These are phyloP conservation scores for Raphidocelis subcapitata DNA, from an alignment of 139 green algal genomes.

Conservation along the genomic window DNA sequence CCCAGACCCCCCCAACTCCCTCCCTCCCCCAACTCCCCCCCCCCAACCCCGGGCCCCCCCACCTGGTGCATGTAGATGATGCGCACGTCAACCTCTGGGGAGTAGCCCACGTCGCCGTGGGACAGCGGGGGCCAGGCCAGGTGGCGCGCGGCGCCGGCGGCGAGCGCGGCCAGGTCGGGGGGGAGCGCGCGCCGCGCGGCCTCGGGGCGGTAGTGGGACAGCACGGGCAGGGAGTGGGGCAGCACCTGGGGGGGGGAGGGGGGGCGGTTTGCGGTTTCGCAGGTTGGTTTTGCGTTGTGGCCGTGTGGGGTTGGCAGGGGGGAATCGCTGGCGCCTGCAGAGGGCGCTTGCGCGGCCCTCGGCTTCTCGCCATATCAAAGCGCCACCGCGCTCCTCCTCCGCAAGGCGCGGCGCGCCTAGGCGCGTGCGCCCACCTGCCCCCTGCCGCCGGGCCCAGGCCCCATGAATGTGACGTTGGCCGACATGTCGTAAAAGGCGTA, in stretches of 20 bases:
- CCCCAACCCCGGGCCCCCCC: neutral
- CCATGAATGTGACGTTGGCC: constrained; percentile 30
- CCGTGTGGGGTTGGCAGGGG: too few relatives aligned
- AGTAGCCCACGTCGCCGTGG: constrained; percentile 5
- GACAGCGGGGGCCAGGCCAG: constrained; percentile 38
- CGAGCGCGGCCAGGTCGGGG: constrained; percentile 34
- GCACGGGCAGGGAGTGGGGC: constrained; percentile 26
- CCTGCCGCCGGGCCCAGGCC: constrained; percentile 26
- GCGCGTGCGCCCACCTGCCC: constrained; percentile 5
- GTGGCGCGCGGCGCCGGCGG: constrained; percentile 24
- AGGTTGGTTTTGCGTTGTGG: neutral
- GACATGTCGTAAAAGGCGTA: constrained; percentile 42
- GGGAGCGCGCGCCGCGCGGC: constrained; percentile 13
- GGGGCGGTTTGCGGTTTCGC: neutral
- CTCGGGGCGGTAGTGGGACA: constrained; percentile 17
- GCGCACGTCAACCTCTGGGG: constrained; percentile 15
- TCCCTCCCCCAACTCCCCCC: too few relatives aligned
- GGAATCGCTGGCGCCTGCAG: too few relatives aligned
- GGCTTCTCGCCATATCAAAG: neutral
- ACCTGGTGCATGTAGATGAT: constrained; percentile 37
- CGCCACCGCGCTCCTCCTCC: too few relatives aligned
- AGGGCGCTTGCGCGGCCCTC: neutral
- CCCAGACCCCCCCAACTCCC: too few relatives aligned
- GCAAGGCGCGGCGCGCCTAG: too few relatives aligned
- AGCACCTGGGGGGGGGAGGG: constrained; percentile 21